Percentiles rank a stretch among this genome's conserved stretches.
Evolutionary conservation across 139 green algal species (phyloP).

Genomic region (Picochlorum costavermella): DNA sequence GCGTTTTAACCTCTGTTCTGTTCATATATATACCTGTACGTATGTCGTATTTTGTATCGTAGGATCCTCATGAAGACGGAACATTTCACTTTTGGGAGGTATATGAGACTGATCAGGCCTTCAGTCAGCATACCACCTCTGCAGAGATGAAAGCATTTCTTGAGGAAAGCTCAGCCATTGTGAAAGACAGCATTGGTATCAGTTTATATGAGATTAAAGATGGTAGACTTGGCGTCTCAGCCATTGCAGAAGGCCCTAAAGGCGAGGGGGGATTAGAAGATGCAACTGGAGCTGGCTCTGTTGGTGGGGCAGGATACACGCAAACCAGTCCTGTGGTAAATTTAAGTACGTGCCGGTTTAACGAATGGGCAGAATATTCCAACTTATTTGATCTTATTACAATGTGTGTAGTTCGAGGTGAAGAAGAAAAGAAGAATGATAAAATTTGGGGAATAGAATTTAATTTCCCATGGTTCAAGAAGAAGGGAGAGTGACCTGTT

Average conservation of each 20-base stretch:
- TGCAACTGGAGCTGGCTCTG: constrained; percentile 54
- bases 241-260: constrained; percentile 52
- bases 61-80: constrained; percentile 31
- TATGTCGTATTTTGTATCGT: background rate
- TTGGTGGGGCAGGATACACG: constrained; percentile 38
- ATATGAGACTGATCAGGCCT: constrained; percentile 43
- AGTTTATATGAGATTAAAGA: constrained; percentile 59
- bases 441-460: constrained; percentile 19
- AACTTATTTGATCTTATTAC: background rate
- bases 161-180: constrained; percentile 28
- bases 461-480: constrained; percentile 37
- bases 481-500: constrained; percentile 6
- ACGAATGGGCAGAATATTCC: background rate
- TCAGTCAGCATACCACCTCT: constrained; percentile 46
- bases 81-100: constrained; percentile 69
- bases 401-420: constrained; percentile 6
- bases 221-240: constrained; percentile 40
- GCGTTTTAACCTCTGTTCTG: too few relatives aligned
- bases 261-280: constrained; percentile 72
- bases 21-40: too few relatives aligned
- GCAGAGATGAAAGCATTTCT: constrained; percentile 43
- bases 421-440: constrained; percentile 31
- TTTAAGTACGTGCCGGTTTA: constrained; percentile 14
- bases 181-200: constrained; percentile 56
- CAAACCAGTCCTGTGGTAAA: constrained; percentile 30